These are phyloP conservation scores for Alternaria viburni DNA, from an alignment of 2,329 filamentous ascomycete species.

Conservation along the genomic window DNA sequence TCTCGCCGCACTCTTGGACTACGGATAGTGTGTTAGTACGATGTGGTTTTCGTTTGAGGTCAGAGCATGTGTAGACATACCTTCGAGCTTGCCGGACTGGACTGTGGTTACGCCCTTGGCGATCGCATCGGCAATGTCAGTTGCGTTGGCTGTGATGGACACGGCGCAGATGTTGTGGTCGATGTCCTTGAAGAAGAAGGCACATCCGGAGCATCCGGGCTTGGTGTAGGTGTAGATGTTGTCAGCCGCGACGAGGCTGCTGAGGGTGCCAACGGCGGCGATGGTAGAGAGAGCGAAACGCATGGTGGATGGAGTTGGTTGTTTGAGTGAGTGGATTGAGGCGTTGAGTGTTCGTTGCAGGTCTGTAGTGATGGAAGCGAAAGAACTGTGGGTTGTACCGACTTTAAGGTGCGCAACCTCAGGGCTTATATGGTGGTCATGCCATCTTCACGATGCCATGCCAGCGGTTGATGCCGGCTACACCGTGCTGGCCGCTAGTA, in stretches of 20 bases:
- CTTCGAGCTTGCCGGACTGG: not conserved
- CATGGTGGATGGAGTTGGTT: not conserved
- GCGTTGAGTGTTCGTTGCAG: not conserved
- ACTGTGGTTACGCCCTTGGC: not conserved
- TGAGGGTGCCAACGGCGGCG: not conserved
- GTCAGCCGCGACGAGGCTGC: not conserved
- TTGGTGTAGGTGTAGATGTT: slow-evolving; percentile 8
- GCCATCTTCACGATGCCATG: not conserved
- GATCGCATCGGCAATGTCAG: not conserved
- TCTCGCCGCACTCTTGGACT: not conserved
- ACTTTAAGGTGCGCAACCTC: accelerated
- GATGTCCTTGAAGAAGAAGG: slow-evolving; percentile 5
- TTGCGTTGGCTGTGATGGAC: not conserved
- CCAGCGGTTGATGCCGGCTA: not conserved
- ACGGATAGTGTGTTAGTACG: not conserved
- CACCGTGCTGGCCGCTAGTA: not conserved
- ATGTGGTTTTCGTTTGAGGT: not conserved
- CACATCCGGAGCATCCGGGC: not conserved
- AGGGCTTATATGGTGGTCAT: not conserved
- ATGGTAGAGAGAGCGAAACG: not conserved
- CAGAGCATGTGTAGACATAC: not conserved
- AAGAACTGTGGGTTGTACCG: not conserved
- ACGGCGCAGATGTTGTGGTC: slow-evolving; percentile 6
- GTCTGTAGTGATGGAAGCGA: not conserved
- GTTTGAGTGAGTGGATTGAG: not conserved